Conservation (phyloP, 1,139 yeast species). For the Geotrichum aggregatum region DNA sequence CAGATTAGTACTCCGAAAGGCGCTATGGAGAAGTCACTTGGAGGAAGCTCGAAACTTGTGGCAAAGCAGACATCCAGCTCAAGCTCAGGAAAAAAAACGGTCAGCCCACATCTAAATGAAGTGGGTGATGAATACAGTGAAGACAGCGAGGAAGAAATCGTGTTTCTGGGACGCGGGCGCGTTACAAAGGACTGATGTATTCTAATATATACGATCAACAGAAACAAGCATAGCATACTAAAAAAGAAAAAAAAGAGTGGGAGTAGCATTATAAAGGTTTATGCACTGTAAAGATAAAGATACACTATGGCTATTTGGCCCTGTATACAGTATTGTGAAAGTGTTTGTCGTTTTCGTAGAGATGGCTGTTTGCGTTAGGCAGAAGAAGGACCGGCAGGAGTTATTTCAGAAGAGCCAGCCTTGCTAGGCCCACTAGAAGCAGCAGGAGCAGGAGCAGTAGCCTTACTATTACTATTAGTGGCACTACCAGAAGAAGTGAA, state of each 20-base stretch:
- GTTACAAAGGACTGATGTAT: background rate
- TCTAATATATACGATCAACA: background rate
- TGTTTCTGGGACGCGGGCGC: slow-evolving; percentile 16
- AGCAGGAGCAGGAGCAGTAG: background rate
- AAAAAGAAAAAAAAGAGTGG: background rate
- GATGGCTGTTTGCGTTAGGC: too few species aligned
- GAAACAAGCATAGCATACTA: background rate
- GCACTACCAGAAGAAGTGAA: background rate
- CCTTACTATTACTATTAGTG: background rate
- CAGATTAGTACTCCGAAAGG: too few species aligned
- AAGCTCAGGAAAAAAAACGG: too few species aligned
- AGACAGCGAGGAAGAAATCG: slow-evolving; percentile 17
- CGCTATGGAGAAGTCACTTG: too few species aligned
- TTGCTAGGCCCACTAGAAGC: background rate
- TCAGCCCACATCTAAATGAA: too few species aligned
- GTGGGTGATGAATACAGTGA: background rate
- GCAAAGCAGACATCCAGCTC: too few species aligned
- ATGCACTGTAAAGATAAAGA: background rate
- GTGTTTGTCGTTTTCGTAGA: too few species aligned
- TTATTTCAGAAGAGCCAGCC: background rate
- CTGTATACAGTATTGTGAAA: too few species aligned
- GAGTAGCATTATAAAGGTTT: background rate
- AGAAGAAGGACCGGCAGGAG: background rate
- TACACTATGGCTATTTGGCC: too few species aligned
- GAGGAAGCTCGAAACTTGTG: too few species aligned